Conservation (phyloP, 169 alveolate genomes). For the Plasmodium billcollinsi region DNA sequence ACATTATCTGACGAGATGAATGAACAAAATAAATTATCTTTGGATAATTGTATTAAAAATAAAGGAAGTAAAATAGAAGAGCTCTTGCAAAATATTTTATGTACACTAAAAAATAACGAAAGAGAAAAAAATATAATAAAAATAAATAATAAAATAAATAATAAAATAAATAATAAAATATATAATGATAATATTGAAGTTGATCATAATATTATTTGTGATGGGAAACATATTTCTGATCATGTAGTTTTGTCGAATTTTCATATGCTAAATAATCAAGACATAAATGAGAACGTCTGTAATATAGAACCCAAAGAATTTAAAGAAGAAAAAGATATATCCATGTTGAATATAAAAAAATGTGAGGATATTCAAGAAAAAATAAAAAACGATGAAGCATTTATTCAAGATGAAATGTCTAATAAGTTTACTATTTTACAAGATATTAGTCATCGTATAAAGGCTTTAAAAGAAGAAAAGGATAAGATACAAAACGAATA, state of each 20-base stretch:
- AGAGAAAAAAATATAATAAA: neutral
- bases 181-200: neutral
- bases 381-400: neutral
- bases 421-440: neutral
- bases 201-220: neutral
- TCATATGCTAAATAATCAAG: neutral
- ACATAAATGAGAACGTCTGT: neutral
- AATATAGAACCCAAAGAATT: neutral
- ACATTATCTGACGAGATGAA: neutral
- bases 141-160: neutral
- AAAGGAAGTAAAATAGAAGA: slow-evolving; percentile 3
- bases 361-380: neutral
- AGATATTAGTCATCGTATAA: neutral
- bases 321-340: neutral
- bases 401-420: neutral
- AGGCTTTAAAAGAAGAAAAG: neutral
- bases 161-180: too few relatives aligned
- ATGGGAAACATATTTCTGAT: neutral
- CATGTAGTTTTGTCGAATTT: neutral
- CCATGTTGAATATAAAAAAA: neutral
- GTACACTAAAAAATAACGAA: neutral
- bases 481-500: neutral
- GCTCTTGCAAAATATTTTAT: neutral
- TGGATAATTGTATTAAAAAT: neutral
- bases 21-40: neutral